Conservation (phyloP, 345 rosid genomes). For the Salix koriyanagi region DNA sequence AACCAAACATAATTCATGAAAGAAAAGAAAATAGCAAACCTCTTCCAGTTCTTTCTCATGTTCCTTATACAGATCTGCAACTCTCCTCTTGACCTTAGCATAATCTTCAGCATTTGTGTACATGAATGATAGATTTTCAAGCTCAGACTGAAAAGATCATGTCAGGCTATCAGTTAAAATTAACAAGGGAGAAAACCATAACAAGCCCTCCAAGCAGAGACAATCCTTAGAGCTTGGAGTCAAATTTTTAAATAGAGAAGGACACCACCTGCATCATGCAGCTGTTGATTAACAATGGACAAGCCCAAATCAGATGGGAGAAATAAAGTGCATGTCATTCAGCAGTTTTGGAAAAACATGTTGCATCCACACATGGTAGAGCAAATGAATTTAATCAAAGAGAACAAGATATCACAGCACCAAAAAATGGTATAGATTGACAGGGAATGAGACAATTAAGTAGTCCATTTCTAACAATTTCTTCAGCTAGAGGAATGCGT, state of each 20-base stretch:
- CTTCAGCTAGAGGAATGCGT: not conserved
- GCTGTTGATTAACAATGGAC: not conserved
- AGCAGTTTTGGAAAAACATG: not conserved
- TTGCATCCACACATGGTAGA: not conserved
- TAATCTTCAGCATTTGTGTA: slow-evolving; percentile 90
- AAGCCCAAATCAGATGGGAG: not conserved
- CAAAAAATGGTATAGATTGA: too few species aligned
- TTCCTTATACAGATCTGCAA: slow-evolving; percentile 76
- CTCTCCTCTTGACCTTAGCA: slow-evolving; percentile 71
- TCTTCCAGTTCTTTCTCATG: slow-evolving; percentile 83
- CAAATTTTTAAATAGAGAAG: not conserved
- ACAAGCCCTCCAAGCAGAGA: not conserved
- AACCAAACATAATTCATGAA: not conserved
- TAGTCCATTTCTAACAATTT: not conserved
- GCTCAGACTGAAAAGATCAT: slow-evolving; percentile 69
- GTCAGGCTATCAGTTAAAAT: too few species aligned
- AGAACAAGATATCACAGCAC: not conserved
- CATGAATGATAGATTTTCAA: slow-evolving; percentile 94
- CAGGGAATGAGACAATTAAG: not conserved
- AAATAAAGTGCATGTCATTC: too few species aligned
- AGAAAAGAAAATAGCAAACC: slow-evolving; percentile 36
- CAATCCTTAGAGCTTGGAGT: not conserved
- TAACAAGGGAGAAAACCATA: not conserved
- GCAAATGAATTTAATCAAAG: not conserved
- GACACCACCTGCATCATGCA: slow-evolving; percentile 1